Conservation (phyloP, 805 yeast genomes). For the Ogataea corticis region DNA sequence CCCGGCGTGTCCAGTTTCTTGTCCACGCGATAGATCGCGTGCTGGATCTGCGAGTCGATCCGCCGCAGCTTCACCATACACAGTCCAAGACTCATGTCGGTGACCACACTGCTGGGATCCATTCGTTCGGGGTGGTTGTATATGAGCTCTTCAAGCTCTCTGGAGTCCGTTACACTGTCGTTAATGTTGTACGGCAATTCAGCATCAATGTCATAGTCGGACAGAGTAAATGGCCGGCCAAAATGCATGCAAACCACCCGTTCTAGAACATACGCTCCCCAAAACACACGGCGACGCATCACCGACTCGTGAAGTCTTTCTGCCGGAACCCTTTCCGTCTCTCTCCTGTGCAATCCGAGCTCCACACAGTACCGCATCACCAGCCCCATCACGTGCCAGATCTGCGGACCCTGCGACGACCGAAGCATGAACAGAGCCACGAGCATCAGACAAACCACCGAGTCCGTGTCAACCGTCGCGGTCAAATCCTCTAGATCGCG, state of each 20-base stretch:
- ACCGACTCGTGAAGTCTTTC: constrained; percentile 18
- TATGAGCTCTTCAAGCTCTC: constrained; percentile 20
- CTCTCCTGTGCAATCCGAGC: constrained; percentile 21
- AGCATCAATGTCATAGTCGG: constrained; percentile 51
- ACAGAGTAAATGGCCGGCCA: constrained; percentile 49
- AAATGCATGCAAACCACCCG: constrained; percentile 48
- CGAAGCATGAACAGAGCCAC: constrained; percentile 20
- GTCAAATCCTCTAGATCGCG: constrained; percentile 14
- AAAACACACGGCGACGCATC: constrained; percentile 37
- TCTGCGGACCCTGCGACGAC: constrained; percentile 20
- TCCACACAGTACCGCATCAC: constrained; percentile 24
- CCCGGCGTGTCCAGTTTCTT: constrained; percentile 11
- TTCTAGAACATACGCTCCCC: constrained; percentile 52
- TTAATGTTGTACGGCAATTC: constrained; percentile 38
- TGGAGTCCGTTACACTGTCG: constrained; percentile 18
- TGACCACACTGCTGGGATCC: constrained; percentile 9
- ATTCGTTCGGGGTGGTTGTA: constrained; percentile 21
- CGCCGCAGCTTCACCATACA: constrained; percentile 18
- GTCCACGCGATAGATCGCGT: constrained; percentile 23
- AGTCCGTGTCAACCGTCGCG: constrained; percentile 16
- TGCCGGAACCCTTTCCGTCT: constrained; percentile 8
- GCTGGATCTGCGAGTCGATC: constrained; percentile 23
- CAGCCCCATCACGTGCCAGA: constrained; percentile 24
- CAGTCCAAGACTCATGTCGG: constrained; percentile 19
- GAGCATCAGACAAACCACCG: constrained; percentile 17